phyloP scores from a whole-genome alignment of 306 rosid species.

The Lathyrus sativus region DNA sequence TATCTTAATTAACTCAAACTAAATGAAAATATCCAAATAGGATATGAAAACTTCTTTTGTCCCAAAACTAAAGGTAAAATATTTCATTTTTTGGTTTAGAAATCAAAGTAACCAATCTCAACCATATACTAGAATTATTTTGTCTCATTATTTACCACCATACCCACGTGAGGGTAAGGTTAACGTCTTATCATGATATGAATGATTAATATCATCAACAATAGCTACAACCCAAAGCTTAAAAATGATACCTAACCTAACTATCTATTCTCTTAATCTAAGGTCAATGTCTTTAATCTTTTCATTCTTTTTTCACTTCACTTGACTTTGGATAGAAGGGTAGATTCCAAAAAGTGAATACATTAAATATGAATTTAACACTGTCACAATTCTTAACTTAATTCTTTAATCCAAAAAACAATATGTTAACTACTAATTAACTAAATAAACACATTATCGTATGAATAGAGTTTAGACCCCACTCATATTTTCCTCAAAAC shows the following conservation, averaged over 20 bases:
- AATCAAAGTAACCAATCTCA: slow-evolving; percentile 30
- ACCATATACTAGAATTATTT: slow-evolving; percentile 18
- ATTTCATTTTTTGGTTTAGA: background rate
- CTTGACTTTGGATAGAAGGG: slow-evolving; percentile 30
- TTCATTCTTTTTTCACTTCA: slow-evolving; percentile 16
- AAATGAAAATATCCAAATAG: too few species aligned
- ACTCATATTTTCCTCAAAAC: slow-evolving; percentile 27
- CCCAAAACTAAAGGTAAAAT: background rate
- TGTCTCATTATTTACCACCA: slow-evolving; percentile 32
- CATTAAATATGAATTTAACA: background rate
- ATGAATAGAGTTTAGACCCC: slow-evolving; percentile 31
- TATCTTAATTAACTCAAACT: too few species aligned
- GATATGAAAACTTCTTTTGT: background rate
- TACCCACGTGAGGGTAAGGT: slow-evolving; percentile 37
- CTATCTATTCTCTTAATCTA: background rate
- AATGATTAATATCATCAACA: slow-evolving; percentile 22
- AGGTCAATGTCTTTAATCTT: slow-evolving; percentile 35
- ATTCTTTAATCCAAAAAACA: slow-evolving; percentile 18
- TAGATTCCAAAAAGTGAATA: slow-evolving; percentile 28
- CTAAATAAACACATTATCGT: slow-evolving; percentile 8
- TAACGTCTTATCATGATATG: slow-evolving; percentile 8
- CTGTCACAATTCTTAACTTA: slow-evolving; percentile 6
- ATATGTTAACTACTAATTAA: slow-evolving; percentile 26
- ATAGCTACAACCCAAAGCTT: background rate
- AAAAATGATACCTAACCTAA: background rate